Evolutionary conservation across 1,139 yeast genomes (phyloP), one percentile per base, ranked within the genome.

Genomic region (Debaryomycetaceae sp.): DNA sequence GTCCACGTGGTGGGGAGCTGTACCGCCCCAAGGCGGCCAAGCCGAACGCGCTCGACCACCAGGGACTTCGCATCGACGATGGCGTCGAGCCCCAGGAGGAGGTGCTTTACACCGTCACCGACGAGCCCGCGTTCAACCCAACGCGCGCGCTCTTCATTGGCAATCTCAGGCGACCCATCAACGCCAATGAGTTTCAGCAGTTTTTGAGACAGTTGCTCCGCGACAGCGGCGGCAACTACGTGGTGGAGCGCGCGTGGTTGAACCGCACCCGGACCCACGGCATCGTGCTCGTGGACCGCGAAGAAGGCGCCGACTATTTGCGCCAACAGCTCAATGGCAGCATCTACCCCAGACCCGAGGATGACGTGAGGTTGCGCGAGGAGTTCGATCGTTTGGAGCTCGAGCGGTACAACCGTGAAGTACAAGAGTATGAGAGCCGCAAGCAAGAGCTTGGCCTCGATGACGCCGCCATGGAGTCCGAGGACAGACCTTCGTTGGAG

Each of bases 111-210:
- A 58, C 54, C 21, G 51, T 56, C 15, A 40, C 36, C 15, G 55
- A 53, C 3, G 47, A 45, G 15, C 52, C 70, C 2, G 41, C 47
- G 23, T 67, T 56, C 41, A 59, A 53, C 29, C 51, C 53, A 24
- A 66, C 74, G 2, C 46, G 73, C 28, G 72, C 73, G 0, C 42
- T 68, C 21, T 58, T 66, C 35, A 54, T 67, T 17, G 74, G 67
- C 12, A 68, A 67, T 39, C 51, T 67, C 33, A 53, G 66, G 10
- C 46, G 56, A 9, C 66, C 69, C 7, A 44, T 65, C 31, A 59
- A 62, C 39, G 64, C 66, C 16, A 46, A 47, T 20, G 53, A 51
- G 34, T 61, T 68, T 38, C 71, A 65, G 41, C 48, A 48, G 19
- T 41, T 56, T 35, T 43, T 68, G 36, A 53, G 53, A 29, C 46